phyloP scores from a whole-genome alignment of 331 rosid genomes.

The Erythrophleum ivorense region DNA sequence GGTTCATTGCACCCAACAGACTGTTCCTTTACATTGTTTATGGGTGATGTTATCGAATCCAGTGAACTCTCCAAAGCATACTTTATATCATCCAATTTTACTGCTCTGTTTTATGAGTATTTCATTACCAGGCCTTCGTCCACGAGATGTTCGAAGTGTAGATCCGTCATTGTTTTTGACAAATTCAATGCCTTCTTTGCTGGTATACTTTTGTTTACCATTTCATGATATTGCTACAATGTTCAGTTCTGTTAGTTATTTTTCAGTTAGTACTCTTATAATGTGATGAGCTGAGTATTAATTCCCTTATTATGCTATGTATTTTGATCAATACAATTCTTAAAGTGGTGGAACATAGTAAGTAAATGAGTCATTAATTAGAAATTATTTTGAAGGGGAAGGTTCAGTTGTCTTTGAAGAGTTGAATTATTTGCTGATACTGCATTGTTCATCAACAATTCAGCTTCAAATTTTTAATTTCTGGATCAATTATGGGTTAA shows the following conservation, averaged over 20 bases:
- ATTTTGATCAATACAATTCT: not conserved
- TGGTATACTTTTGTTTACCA: constrained; percentile 57
- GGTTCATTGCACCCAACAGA: constrained; percentile 3
- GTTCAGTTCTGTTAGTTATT: not conserved
- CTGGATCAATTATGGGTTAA: not conserved
- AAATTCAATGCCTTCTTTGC: constrained; percentile 86
- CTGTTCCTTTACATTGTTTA: constrained; percentile 2
- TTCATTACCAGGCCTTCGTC: constrained; percentile 86
- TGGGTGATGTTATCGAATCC: not conserved
- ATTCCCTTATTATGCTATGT: not conserved
- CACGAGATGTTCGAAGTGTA: constrained; percentile 94
- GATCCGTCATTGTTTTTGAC: constrained; percentile 96
- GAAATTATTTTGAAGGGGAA: constrained; percentile 18
- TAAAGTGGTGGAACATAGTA: not conserved
- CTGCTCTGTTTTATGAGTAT: constrained; percentile 21
- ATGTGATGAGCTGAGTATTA: not conserved
- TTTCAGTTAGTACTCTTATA: not conserved
- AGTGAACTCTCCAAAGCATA: not conserved
- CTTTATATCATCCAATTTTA: not conserved
- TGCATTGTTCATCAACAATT: not conserved
- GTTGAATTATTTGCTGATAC: not conserved
- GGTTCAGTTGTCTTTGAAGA: constrained; percentile 13
- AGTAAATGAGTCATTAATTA: constrained; percentile 1
- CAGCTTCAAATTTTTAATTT: not conserved
- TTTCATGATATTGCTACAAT: not conserved